Percentiles rank a stretch among this genome's conserved stretches.
Conservation (phyloP, 805 yeast species). For the Wickerhamiella alocasiicola region DNA sequence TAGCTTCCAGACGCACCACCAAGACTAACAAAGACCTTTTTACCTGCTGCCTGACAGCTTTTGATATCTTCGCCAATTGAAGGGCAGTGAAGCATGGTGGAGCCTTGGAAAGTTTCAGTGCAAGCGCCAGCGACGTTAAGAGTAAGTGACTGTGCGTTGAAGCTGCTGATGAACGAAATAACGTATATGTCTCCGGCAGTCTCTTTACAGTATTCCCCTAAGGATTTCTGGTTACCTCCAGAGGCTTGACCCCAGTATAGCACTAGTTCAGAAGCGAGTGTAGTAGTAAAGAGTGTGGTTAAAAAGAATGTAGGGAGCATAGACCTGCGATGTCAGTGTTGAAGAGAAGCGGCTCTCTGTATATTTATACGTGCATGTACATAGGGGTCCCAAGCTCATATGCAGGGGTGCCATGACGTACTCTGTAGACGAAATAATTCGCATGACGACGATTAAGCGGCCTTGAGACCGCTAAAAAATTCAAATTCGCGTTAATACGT, state of each 20-base stretch:
- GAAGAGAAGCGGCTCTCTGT: too few relatives aligned
- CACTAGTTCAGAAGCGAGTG: constrained; percentile 47
- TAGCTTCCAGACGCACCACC: constrained; percentile 59
- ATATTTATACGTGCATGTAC: too few relatives aligned
- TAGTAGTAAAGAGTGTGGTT: constrained; percentile 2
- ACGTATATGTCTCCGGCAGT: constrained; percentile 50
- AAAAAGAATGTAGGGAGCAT: constrained; percentile 2
- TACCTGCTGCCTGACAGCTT: constrained; percentile 68
- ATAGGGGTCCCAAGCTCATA: too few relatives aligned
- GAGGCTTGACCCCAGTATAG: constrained; percentile 87
- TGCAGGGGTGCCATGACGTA: constrained; percentile 9
- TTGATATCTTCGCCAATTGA: constrained; percentile 48
- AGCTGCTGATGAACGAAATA: constrained; percentile 54
- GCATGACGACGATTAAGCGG: too few relatives aligned
- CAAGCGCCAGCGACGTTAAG: constrained; percentile 51
- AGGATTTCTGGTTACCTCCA: constrained; percentile 41
- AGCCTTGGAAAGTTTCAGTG: constrained; percentile 26
- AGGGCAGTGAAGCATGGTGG: constrained; percentile 36
- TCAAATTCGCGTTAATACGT: too few relatives aligned
- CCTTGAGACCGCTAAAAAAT: too few relatives aligned
- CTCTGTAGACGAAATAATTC: too few relatives aligned
- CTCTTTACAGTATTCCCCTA: constrained; percentile 51
- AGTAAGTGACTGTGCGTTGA: constrained; percentile 33
- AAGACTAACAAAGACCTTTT: constrained; percentile 61
- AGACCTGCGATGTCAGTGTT: not conserved